Percentiles rank a stretch among this genome's conserved stretches.
Conservation (phyloP, 352 stramenopile genomes). For the Pythium scleroteichum region DNA sequence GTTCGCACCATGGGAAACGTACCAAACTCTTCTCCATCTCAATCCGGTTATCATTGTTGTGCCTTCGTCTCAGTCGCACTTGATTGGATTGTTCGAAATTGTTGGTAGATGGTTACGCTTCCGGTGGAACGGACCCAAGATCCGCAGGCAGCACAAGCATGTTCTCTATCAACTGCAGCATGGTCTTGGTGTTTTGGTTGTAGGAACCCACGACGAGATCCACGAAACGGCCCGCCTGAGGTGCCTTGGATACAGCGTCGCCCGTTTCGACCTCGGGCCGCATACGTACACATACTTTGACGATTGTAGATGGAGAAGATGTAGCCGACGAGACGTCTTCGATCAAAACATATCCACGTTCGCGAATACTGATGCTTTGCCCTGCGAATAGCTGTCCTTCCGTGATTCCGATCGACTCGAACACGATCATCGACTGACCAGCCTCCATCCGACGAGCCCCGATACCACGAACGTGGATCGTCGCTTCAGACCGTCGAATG, state of each 20-base stretch:
- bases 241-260: neutral
- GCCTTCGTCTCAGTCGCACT: too few species aligned
- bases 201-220: slow-evolving; percentile 24
- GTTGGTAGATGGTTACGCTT: too few species aligned
- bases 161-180: slow-evolving; percentile 22
- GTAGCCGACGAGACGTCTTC: neutral
- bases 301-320: neutral
- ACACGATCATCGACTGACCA: neutral
- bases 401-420: neutral
- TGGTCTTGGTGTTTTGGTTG: slow-evolving; percentile 20
- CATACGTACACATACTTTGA: slow-evolving; percentile 5
- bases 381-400: neutral
- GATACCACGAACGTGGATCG: slow-evolving; percentile 6
- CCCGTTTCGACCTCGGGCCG: slow-evolving; percentile 3
- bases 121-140: too few species aligned
- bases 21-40: too few species aligned
- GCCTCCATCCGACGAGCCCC: neutral
- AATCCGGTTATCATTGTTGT: too few species aligned
- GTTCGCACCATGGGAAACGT: too few species aligned
- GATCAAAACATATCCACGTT: slow-evolving; percentile 10
- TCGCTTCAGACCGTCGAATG: neutral
- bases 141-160: neutral
- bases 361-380: neutral
- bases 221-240: slow-evolving; percentile 1
- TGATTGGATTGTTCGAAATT: too few species aligned